These are phyloP conservation scores for Trichophyton simii DNA, from an alignment of 2,329 filamentous ascomycete genomes.

Conservation along the genomic window DNA sequence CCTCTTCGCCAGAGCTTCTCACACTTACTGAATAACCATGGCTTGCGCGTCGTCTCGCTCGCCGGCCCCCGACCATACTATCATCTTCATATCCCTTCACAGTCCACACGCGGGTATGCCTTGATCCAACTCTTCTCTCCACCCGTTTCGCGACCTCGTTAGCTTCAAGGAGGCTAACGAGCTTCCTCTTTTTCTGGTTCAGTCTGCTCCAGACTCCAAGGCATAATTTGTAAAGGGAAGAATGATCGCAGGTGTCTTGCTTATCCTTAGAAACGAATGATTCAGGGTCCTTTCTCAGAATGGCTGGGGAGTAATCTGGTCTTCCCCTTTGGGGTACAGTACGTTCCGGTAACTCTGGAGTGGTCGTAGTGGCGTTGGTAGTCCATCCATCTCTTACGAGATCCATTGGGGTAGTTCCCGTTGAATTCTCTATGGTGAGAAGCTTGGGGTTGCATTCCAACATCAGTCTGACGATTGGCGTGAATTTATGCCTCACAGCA, in stretches of 20 bases:
- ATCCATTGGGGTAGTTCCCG: constrained; percentile 60
- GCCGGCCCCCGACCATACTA: too few species aligned
- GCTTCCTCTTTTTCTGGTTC: constrained; percentile 34
- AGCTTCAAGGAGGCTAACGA: constrained; percentile 47
- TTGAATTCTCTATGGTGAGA: constrained; percentile 60
- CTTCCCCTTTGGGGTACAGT: not conserved
- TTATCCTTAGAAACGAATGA: not conserved
- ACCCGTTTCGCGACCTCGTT: constrained; percentile 48
- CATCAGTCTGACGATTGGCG: constrained; percentile 40
- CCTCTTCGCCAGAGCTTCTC: not conserved
- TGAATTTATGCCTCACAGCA: constrained; percentile 31
- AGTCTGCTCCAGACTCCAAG: not conserved
- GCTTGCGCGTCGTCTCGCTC: too few species aligned
- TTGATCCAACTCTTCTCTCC: constrained; percentile 11
- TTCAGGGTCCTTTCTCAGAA: not conserved
- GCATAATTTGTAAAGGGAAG: not conserved
- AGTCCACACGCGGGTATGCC: not conserved
- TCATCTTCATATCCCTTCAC: too few species aligned
- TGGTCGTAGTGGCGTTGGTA: constrained; percentile 13
- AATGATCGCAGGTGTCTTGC: not conserved
- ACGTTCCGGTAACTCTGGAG: constrained; percentile 2
- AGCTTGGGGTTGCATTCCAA: constrained; percentile 47
- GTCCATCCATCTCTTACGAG: constrained; percentile 22
- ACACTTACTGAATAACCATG: too few species aligned
- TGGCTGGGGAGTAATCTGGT: not conserved